Evolutionary conservation across 805 yeast species (phyloP), one percentile per base, ranked within the genome.

Genomic region (Ogataea glucozyma): DNA sequence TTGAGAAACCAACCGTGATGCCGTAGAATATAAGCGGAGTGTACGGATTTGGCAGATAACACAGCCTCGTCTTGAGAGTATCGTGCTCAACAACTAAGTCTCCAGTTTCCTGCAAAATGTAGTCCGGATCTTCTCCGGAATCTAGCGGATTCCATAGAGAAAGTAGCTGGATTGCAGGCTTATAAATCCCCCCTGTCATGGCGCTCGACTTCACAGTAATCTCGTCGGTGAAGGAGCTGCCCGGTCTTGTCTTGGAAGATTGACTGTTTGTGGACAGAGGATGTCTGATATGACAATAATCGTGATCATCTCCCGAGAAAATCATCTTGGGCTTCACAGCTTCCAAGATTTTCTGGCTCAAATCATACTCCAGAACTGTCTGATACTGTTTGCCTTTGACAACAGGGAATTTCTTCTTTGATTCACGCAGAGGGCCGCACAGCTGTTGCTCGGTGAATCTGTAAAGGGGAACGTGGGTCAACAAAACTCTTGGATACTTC

Each of bases 271-370:
- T 43, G 2, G 22, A 42, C 26, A 52, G 66, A 4, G 53, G 43
- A 60, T 91, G 97, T 16, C 67, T 65, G 22, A 84, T 74, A 51
- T 85, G 88, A 63, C 99, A 93, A 53, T 86, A 89, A 62, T 93
- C 99, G 64, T 93, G 99, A 60, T 93, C 98, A 61, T 93, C 99
- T 2, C 98, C 99, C 9, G 93, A 79, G 54, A 90, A 85, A 3
- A 86, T 72, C n/a, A 81, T 62, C 13, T 71, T 72, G 0, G 99
- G 99, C 34, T 73, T 67, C 3, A 90, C 56, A 4, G 63, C 66
- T 1, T 67, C 48, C 38, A 93, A 66, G 9, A 93, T 72, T 16
- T 76, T 72, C 30, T 76, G 71, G 0, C 90, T 67, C 2, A 82
- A 55, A 9, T 73, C 76, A 14, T 75, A 67, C 42, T 81, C 83